Evolutionary conservation across 2,329 filamentous ascomycete species (phyloP), one percentile per base, ranked within the genome.

Genomic region (Fusarium nelsonii): DNA sequence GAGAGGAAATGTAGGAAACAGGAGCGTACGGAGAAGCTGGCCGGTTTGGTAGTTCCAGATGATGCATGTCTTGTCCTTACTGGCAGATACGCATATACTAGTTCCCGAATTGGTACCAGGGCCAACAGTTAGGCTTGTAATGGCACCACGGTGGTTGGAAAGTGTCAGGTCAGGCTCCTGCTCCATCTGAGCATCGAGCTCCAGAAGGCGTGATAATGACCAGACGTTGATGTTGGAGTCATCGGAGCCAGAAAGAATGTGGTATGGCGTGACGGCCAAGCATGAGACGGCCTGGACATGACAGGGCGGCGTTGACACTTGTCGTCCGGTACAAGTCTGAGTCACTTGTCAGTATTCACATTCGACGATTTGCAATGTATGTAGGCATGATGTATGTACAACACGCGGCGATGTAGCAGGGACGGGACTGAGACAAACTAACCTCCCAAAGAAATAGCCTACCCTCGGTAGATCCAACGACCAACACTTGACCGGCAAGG

Each of bases 371-470:
- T 50, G 65, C 57, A 44, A 67, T 50, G 45, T 44, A n/a, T 48
- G 34, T 41, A 37, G 39, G 14, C 39, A 33, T 62, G 46, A 34
- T 39, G 14, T 40, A 33, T 62, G 48, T 40, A 52, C 58, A 30
- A 60, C 68, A 68, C 50, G 43, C 26, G 64, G 50, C 56, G 58
- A 56, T 55, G 65, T 60, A 62, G 30, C 65, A 60, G 63, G 68
- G 61, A 67, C 41, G 51, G 39, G 63, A 34, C 46, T 45, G 58
- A 62, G 57, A 52, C 55, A 15, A 16, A 78, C 81, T 79, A 78
- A 96, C 93, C 90, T 99, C 96, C 96, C 96, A 99, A 4, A 97
- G 80, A 74, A 97, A 91, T 70, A 98, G 80, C 58, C 94, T 89
- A 16, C 96, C 96, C 72, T 94, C 93, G 58, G 90, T 89, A 1